Conservation (phyloP, 805 yeast species). For the Yarrowia keelungensis region DNA sequence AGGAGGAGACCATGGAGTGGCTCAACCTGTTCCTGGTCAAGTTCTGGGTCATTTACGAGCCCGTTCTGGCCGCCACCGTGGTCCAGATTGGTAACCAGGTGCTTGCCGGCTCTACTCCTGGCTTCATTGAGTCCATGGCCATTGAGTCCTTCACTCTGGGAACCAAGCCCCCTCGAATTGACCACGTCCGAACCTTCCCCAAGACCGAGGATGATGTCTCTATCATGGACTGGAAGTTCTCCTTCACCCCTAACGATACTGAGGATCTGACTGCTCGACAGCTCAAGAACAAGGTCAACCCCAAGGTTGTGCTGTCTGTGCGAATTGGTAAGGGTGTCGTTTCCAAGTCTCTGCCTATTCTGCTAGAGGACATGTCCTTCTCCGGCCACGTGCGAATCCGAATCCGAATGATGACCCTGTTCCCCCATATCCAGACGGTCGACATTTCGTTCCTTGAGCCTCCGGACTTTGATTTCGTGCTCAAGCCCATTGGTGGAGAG, state of each 20-base stretch:
- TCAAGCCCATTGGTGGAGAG: conserved; percentile 80
- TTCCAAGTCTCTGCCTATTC: conserved; percentile 70
- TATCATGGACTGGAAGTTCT: conserved; percentile 96
- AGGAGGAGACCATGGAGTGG: conserved; percentile 96
- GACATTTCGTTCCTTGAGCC: conserved; percentile 84
- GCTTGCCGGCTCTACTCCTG: conserved; percentile 82
- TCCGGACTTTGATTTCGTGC: conserved; percentile 85
- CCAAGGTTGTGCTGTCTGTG: conserved; percentile 76
- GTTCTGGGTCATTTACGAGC: conserved; percentile 92
- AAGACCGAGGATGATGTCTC: conserved; percentile 92
- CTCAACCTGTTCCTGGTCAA: conserved; percentile 84
- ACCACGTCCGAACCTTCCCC: conserved; percentile 84
- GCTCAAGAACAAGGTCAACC: conserved; percentile 81
- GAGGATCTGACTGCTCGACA: conserved; percentile 88
- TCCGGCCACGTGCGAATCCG: conserved; percentile 77
- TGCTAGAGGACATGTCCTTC: conserved; percentile 81
- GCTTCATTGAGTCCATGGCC: conserved; percentile 82
- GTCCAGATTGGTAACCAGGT: conserved; percentile 85
- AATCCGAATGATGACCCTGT: conserved; percentile 84
- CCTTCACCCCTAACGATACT: conserved; percentile 89
- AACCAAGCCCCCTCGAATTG: conserved; percentile 93
- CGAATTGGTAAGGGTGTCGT: conserved; percentile 76
- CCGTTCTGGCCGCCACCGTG: conserved; percentile 83
- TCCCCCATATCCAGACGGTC: conserved; percentile 93
- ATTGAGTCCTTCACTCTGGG: conserved; percentile 90